Base-by-base conservation (phyloP, 1,139 yeast species). In the Maudiozyma humilis region DNA sequence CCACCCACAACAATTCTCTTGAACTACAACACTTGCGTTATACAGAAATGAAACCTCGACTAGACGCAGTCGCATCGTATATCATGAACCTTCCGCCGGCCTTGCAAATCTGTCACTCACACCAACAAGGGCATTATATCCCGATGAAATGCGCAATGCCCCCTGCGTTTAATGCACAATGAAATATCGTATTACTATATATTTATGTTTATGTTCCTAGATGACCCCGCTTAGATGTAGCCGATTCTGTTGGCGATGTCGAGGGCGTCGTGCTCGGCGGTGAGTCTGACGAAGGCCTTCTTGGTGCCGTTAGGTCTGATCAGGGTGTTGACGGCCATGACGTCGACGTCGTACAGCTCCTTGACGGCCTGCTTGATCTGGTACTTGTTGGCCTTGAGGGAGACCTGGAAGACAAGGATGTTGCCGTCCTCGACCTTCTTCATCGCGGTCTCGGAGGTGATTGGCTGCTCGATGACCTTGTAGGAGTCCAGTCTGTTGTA, bases 191-290 rank as follows among this genome's bases (percentile, higher is more conserved):
- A n/a, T n/a, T n/a, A n/a, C n/a, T n/a, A n/a, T n/a, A n/a, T n/a
- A n/a, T n/a, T n/a, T n/a, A n/a, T n/a, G n/a, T n/a, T n/a, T n/a
- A n/a, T n/a, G n/a, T n/a, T n/a, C n/a, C n/a, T n/a, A n/a, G n/a
- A n/a, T n/a, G n/a, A n/a, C n/a, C n/a, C n/a, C 27, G 31, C 64
- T 80, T 79, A 87, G 73, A 87, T 83, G 91, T 88, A 88, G 77
- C 97, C 97, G 70, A 89, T 91, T 79, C 93, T 88, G 95, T 89
- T 89, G 73, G 98, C 99, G 74, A 91, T 89, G 73, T 91, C 99
- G 72, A 93, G 85, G 72, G 98, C 98, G 77, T 91, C 99, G 79
- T 83, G 86, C 76, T 93, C 98, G 71, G 96, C 93, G 68, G 97
- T 88, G 72, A 91, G 85, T 79, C 95, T 88, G 72, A 91, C 91